Base-by-base conservation (phyloP, 2,329 filamentous ascomycete genomes). In the Xylaria sp. region DNA sequence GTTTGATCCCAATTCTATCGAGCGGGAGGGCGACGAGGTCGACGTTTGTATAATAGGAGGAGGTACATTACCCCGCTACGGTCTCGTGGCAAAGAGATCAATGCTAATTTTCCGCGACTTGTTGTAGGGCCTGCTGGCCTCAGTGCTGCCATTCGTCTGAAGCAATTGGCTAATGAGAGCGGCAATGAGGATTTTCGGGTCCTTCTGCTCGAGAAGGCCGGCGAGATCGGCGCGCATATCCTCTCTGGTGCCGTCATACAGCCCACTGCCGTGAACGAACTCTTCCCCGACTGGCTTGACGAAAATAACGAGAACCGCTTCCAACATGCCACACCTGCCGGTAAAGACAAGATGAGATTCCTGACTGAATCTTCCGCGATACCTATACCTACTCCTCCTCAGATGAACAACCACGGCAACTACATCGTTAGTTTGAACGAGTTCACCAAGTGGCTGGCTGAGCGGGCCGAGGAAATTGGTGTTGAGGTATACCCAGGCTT, bases 361-460 rank as follows among this genome's bases (percentile, higher is more conserved):
- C 84, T 99, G 63, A 98, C 94, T 47, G 90, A 93, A 80, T 90
- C 83, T 55, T 82, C 82, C 64, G 82, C 93, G 0, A 87, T 96
- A 59, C 92, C 92, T 5, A 81, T 98, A 54, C 95, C 94, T 1
- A 87, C 89, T 11, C 95, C 95, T 44, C 95, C 95, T 31, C 95
- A 98, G 80, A 99, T 99, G 95, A 87, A 93, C 81, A 99, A 99
- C 76, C 87, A 96, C 72, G 95, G 95, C 68, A 99, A 99, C 79
- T 98, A 96, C 77, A 99, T 99, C 68, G 88, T 99, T 72, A 96
- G 92, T 73, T 80, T 99, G 72, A 98, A 96, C 77, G 92, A 98
- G 77, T 90, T 99, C 73, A 90, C 91, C 59, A 96, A 94, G 78
- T 99, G 95, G 95, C 83, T 99, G 2, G 93, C 92, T 49, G 95